Base-by-base conservation (phyloP, 2,329 filamentous ascomycete genomes). In the Sarocladium kiliense region DNA sequence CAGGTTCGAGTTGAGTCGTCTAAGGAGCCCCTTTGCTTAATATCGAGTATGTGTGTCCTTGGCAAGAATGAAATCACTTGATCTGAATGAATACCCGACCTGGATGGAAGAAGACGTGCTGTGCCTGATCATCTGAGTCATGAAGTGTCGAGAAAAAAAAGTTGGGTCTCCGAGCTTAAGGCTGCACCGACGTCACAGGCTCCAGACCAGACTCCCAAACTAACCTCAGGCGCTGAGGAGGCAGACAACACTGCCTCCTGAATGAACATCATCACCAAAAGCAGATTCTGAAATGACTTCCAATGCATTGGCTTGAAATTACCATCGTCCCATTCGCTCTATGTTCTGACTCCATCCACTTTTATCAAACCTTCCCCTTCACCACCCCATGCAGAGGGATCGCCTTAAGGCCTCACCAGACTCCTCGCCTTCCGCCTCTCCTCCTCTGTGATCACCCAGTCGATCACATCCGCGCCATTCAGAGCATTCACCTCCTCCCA, bases 391-490 rank as follows among this genome's bases (percentile, higher is more conserved):
- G 25, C 23, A 27, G 3, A 11, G 12, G 36, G 4, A 27, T 34
- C 2, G 39, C 32, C 21, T n/a, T 53, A 53, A 25, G 34, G 50
- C 58, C 65, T 70, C 11, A 91, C 83, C 70, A 94, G 82, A 4
- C 75, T 84, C 66, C 91, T 82, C 10, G 89, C 89, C 64, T 83
- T 81, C 60, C 77, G 78, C 67, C 88, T 84, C 74, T 96, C 91
- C 56, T 92, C 89, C 41, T 79, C 78, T 57, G 79, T 86, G 59
- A 92, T 63, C 45, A 86, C 80, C 88, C 88, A 91, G 53, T 80
- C 77, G 65, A 94, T 84, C 11, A 82, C 87, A 51, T 82, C 85
- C 12, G 85, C 81, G 34, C 74, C 77, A 30, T 76, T 71, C 23
- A 67, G 57, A 39, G 78, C 72, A 6, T 70, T 65, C 37, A 92